These are phyloP conservation scores for Spizellomyces sp. DNA, from an alignment of 192 early-diverging fungal genomes.

Conservation along the genomic window DNA sequence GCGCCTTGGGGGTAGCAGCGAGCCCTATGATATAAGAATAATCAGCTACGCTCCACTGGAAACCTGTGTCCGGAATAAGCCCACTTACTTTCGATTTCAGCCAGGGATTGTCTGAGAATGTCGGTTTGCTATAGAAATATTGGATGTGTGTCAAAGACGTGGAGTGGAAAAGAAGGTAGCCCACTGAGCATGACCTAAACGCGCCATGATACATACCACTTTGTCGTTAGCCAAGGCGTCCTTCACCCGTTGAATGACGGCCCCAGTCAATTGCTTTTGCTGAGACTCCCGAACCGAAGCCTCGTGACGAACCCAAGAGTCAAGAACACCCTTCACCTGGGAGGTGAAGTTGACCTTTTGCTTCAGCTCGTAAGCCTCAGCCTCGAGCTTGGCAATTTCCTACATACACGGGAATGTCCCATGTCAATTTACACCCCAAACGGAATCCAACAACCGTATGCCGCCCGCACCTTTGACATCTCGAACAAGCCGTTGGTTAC, in stretches of 20 bases:
- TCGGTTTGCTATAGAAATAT: neutral
- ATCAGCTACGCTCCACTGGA: too few relatives aligned
- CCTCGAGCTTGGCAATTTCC: conserved; percentile 92
- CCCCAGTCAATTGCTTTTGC: conserved; percentile 83
- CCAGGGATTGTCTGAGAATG: conserved; percentile 21
- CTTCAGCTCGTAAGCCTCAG: conserved; percentile 93
- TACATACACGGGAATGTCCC: conserved; percentile 9
- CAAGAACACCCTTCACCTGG: conserved; percentile 87
- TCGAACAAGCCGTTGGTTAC: conserved; percentile 92
- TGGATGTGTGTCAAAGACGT: neutral
- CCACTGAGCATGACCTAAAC: neutral
- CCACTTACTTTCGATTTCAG: conserved; percentile 22
- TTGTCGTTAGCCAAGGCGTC: conserved; percentile 70
- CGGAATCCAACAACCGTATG: neutral
- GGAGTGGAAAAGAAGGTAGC: neutral
- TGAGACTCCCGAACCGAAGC: conserved; percentile 87
- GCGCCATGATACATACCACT: conserved; percentile 38
- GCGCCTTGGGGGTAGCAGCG: too few relatives aligned
- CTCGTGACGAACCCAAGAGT: conserved; percentile 98
- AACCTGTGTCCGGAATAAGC: too few relatives aligned
- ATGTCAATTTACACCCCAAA: neutral
- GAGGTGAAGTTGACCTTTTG: conserved; percentile 77
- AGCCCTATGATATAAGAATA: too few relatives aligned
- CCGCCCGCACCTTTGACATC: conserved; percentile 75
- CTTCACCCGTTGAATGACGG: conserved; percentile 83